These are phyloP conservation scores for Cyberlindnera americana DNA, from an alignment of 805 yeast species.

Conservation along the genomic window DNA sequence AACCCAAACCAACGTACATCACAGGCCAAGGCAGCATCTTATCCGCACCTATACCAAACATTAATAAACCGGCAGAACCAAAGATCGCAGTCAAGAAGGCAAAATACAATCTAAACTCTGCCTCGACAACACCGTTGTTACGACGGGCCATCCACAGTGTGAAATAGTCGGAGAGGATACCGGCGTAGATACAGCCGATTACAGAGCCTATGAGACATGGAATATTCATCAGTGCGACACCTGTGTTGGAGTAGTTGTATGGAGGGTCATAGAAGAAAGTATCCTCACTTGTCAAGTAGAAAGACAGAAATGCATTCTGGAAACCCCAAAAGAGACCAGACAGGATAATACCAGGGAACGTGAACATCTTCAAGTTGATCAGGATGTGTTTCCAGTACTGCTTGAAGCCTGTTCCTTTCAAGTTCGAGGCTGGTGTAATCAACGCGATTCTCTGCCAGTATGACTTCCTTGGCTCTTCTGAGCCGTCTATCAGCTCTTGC, in stretches of 20 bases:
- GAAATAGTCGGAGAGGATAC: slow-evolving; percentile 54
- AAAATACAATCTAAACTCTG: slow-evolving; percentile 61
- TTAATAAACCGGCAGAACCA: slow-evolving; percentile 58
- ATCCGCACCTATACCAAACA: slow-evolving; percentile 66
- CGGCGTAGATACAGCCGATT: slow-evolving; percentile 65
- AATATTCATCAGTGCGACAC: slow-evolving; percentile 72
- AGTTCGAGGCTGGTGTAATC: slow-evolving; percentile 54
- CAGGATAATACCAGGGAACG: slow-evolving; percentile 60
- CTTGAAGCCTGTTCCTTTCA: slow-evolving; percentile 61
- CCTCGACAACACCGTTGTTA: slow-evolving; percentile 59
- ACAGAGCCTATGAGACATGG: slow-evolving; percentile 66
- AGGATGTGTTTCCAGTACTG: slow-evolving; percentile 56
- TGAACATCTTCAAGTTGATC: slow-evolving; percentile 51
- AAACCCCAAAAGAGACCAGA: slow-evolving; percentile 79
- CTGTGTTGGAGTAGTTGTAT: slow-evolving; percentile 59
- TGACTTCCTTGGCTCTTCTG: slow-evolving; percentile 37
- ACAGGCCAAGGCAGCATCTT: slow-evolving; percentile 49
- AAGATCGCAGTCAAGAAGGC: slow-evolving; percentile 51
- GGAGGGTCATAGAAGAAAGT: slow-evolving; percentile 63
- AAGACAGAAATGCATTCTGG: slow-evolving; percentile 73
- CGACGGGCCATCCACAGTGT: slow-evolving; percentile 59
- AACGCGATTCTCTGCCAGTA: slow-evolving; percentile 45
- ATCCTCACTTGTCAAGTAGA: slow-evolving; percentile 72
- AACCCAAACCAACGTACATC: slow-evolving; percentile 58
- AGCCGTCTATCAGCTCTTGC: slow-evolving; percentile 35